These are phyloP conservation scores for Neospora caninum DNA, from an alignment of 169 alveolate genomes.

Conservation along the genomic window DNA sequence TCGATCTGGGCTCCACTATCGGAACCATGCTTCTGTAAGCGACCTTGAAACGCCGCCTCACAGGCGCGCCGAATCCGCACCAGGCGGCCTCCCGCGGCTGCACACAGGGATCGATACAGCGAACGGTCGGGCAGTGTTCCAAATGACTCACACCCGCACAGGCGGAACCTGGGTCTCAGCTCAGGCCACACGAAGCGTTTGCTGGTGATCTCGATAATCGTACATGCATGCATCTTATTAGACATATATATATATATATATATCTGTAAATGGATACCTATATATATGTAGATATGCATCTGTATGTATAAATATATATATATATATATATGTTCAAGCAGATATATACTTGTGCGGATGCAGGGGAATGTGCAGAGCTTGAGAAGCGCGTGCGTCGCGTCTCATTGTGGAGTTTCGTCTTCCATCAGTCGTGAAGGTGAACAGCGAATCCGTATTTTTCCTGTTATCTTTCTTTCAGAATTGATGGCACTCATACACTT, in stretches of 20 bases:
- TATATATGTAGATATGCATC: neutral
- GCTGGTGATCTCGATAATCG: neutral
- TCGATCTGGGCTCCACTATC: slow-evolving; percentile 90
- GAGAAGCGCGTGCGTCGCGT: no score
- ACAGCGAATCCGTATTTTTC: neutral
- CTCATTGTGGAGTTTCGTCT: neutral
- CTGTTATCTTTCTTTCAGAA: slow-evolving; percentile 54
- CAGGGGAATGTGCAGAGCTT: no score
- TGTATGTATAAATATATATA: neutral
- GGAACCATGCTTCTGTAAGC: slow-evolving; percentile 86
- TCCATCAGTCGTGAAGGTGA: neutral
- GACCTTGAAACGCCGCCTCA: no score
- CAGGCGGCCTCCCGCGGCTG: no score
- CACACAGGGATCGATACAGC: no score
- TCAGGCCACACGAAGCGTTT: no score
- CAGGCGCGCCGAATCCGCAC: no score
- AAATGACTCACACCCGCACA: no score
- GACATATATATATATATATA: neutral
- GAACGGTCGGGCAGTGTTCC: no score
- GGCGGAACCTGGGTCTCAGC: no score
- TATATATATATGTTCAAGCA: neutral
- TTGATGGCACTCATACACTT: slow-evolving; percentile 75
- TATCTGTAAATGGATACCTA: neutral
- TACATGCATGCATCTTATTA: neutral
- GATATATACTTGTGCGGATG: no score